Conservation (phyloP, 2,329 filamentous ascomycete genomes). For the Talaromyces sp. region DNA sequence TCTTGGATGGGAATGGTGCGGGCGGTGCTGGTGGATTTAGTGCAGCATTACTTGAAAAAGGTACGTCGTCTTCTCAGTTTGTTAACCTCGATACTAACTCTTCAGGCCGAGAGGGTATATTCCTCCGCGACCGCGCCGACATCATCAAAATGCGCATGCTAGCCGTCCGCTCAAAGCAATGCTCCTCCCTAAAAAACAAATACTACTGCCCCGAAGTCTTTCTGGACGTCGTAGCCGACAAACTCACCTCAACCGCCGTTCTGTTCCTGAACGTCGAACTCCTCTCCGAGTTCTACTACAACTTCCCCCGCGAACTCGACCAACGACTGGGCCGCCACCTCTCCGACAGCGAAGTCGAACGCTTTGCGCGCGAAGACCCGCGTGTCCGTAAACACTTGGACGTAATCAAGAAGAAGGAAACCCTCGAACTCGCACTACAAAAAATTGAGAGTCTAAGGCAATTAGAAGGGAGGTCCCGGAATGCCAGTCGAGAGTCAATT, state of each 20-base stretch:
- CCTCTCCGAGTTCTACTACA: slow-evolving; percentile 95
- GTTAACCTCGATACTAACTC: slow-evolving; percentile 19
- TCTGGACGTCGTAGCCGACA: slow-evolving; percentile 93
- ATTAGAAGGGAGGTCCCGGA: slow-evolving; percentile 66
- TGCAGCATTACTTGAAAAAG: slow-evolving; percentile 75
- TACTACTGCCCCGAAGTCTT: slow-evolving; percentile 97
- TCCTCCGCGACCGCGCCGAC: slow-evolving; percentile 85
- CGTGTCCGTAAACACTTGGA: slow-evolving; percentile 87
- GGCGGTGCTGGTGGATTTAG: slow-evolving; percentile 93
- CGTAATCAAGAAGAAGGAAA: slow-evolving; percentile 84
- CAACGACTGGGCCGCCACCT: slow-evolving; percentile 77
- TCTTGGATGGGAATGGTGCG: slow-evolving; percentile 76
- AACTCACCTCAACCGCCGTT: slow-evolving; percentile 90
- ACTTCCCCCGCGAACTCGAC: slow-evolving; percentile 91
- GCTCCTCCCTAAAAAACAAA: slow-evolving; percentile 78
- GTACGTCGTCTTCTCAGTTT: slow-evolving; percentile 48
- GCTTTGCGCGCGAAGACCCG: slow-evolving; percentile 88
- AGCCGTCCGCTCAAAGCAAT: slow-evolving; percentile 88
- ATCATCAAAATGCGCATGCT: slow-evolving; percentile 86
- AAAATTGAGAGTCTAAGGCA: slow-evolving; percentile 92
- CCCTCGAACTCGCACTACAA: slow-evolving; percentile 85
- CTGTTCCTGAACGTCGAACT: slow-evolving; percentile 97
- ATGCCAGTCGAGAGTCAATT: slow-evolving; percentile 19
- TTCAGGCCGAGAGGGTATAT: slow-evolving; percentile 83
- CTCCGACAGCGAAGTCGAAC: slow-evolving; percentile 74